Evolutionary conservation across 2,329 filamentous ascomycete genomes (phyloP), one percentile per base, ranked within the genome.

Genomic region (Aaosphaeria pasadenensis): DNA sequence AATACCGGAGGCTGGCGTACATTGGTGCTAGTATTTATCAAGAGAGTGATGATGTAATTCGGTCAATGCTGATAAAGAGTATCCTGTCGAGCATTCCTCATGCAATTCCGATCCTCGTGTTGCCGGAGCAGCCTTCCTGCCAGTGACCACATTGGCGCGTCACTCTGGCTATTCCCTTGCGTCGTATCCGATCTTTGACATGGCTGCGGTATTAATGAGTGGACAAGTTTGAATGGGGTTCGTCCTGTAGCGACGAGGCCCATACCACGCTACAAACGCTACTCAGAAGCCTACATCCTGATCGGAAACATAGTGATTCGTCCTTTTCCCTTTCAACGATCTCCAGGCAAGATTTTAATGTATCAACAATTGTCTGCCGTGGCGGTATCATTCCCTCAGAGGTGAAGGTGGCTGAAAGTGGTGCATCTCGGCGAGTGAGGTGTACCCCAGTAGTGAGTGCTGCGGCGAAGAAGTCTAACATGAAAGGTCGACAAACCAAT

Each of bases 201-300:
- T n/a, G n/a, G n/a, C n/a, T 24, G 17, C 17, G 17, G 17, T 24
- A 24, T 24, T 24, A 24, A 24, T 24, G 17, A 24, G 17, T 2
- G 17, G 17, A 24, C 17, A 24, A 24, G 17, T 24, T 24, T 24
- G 17, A 24, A 24, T 24, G 17, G 17, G 17, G 17, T 24, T 24
- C 17, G 17, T 24, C 17, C 17, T 2, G 17, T 49, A 48, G 42
- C 33, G 53, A 54, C 9, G 60, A 50, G 17, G 60, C 64, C 11
- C 52, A 58, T 5, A 39, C 54, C 33, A 52, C 66, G 17, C 50
- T 52, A n/a, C 54, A 61, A 17, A 59, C 62, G 32, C 58, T 65
- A 13, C 53, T 65, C 55, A 58, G 39, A 6, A 56, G 46, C 5
- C 47, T 43, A 36, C 47, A 55, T 6, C 49, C 54, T n/a, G 50